Evolutionary conservation across 768 basidiomycete species (phyloP), one percentile per base, ranked within the genome.

Genomic region (Amanita subjunquillea): DNA sequence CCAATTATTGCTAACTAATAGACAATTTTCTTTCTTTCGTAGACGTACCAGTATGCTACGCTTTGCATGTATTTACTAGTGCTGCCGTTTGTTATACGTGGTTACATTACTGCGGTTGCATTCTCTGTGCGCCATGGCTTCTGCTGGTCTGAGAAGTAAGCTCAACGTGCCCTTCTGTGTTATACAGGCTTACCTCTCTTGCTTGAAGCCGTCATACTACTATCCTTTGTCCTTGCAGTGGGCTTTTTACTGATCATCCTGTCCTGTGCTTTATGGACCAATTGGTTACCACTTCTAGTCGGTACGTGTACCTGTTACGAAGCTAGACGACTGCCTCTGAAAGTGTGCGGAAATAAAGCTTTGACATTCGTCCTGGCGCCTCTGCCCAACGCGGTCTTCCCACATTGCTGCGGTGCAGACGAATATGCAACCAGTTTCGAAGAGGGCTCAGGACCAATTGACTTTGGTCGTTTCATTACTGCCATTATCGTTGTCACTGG

Each of bases 201-300:
- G 27, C 32, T 45, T 48, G 45, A 64, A 97, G 94, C 92, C 63
- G 93, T 98, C 57, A 93, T 98, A 60, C 76, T 97, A 50, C 83
- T 99, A 43, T 94, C 96, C 1, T 97, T 99, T 70, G 91, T 97
- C 50, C 85, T 99, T 47, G 96, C 96, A 5, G 79, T 95, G 13
- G 96, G 96, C n/a, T 99, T 99, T 73, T 72, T 99, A 54, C 80
- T 98, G 63, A 90, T 98, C 63, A 99, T 99, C 66, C 83, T 99
- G 22, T 91, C 91, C 1, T 98, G 96, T 65, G 96, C 96, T 6
- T 72, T 98, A 29, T 98, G 87, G 85, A 72, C 82, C 12, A 99
- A 99, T 66, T 99, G 96, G 96, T 75, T 98, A 20, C 96, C 96
- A 32, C 75, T 99, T 48, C 77, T 98, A 57, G 95, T 97, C 57